These are phyloP conservation scores for Cladosporium sp. DNA, from an alignment of 2,329 filamentous ascomycete species.

Conservation along the genomic window DNA sequence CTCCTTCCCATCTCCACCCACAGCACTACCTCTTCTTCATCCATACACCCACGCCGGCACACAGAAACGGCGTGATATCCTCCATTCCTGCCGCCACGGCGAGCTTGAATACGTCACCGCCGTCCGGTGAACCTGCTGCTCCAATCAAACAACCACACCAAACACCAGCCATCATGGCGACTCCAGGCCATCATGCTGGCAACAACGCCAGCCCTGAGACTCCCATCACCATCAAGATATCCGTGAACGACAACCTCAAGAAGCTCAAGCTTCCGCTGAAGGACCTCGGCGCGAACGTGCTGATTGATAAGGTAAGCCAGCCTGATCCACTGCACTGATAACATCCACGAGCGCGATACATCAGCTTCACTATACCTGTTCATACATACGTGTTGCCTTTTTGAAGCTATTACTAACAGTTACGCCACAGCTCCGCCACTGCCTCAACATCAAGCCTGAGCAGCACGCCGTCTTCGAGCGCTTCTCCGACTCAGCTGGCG, in stretches of 20 bases:
- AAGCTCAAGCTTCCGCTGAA: constrained; percentile 86
- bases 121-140: neutral
- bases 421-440: constrained; percentile 59
- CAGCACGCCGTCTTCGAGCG: constrained; percentile 73
- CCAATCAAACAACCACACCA: neutral
- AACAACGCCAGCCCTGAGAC: constrained; percentile 57
- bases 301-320: constrained; percentile 77
- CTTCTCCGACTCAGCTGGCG: constrained; percentile 86
- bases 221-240: constrained; percentile 79
- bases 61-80: constrained; percentile 5
- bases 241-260: constrained; percentile 68
- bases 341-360: too few species aligned
- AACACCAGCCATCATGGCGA: constrained; percentile 32
- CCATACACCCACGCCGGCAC: neutral
- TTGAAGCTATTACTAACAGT: constrained; percentile 16
- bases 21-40: neutral
- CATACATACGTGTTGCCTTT: neutral
- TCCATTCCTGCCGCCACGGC: neutral
- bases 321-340: neutral
- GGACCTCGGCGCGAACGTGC: constrained; percentile 68
- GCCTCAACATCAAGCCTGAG: constrained; percentile 62
- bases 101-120: constrained; percentile 7
- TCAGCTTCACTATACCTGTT: neutral
- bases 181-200: constrained; percentile 14
- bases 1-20: neutral